phyloP scores from a whole-genome alignment of 202 grass and related monocot species.

The Zizania palustris region DNA sequence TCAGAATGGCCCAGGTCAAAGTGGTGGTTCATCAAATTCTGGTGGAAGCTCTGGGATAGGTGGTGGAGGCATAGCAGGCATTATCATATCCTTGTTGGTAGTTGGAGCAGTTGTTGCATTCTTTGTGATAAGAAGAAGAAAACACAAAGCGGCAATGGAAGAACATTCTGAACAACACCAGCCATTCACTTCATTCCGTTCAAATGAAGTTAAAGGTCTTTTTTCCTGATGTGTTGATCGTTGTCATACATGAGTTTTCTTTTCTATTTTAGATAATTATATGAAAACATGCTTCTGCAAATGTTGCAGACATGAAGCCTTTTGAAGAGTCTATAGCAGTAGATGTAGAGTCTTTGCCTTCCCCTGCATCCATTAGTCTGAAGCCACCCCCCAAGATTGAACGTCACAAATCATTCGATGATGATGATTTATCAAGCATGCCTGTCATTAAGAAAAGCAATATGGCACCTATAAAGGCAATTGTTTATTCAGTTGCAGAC shows the following conservation, averaged over 20 bases:
- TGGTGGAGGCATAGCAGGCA: constrained; percentile 85
- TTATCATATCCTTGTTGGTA: constrained; percentile 84
- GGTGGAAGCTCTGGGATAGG: constrained; percentile 65
- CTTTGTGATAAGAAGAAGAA: constrained; percentile 77
- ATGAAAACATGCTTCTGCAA: constrained; percentile 31
- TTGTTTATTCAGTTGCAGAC: constrained; percentile 94
- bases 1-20: constrained; percentile 56
- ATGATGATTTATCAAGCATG: constrained; percentile 79
- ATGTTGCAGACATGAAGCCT: constrained; percentile 69
- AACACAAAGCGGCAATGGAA: constrained; percentile 44
- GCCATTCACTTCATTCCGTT: constrained; percentile 70
- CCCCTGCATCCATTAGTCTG: constrained; percentile 62
- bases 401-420: constrained; percentile 74
- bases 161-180: constrained; percentile 72
- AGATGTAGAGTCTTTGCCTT: constrained; percentile 57
- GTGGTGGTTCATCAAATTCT: constrained; percentile 52
- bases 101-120: constrained; percentile 75
- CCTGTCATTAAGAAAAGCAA: constrained; percentile 55
- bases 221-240: constrained; percentile 16
- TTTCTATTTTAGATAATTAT: constrained; percentile 27
- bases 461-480: constrained; percentile 70
- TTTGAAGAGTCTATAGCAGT: constrained; percentile 57
- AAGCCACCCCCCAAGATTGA: constrained; percentile 83
- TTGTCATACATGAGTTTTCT: constrained; percentile 24
- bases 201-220: constrained; percentile 79